Percentiles rank a stretch among this genome's conserved stretches.
Evolutionary conservation across 108 stramenopile genomes (phyloP).

Genomic region (Cyclotella cryptica): DNA sequence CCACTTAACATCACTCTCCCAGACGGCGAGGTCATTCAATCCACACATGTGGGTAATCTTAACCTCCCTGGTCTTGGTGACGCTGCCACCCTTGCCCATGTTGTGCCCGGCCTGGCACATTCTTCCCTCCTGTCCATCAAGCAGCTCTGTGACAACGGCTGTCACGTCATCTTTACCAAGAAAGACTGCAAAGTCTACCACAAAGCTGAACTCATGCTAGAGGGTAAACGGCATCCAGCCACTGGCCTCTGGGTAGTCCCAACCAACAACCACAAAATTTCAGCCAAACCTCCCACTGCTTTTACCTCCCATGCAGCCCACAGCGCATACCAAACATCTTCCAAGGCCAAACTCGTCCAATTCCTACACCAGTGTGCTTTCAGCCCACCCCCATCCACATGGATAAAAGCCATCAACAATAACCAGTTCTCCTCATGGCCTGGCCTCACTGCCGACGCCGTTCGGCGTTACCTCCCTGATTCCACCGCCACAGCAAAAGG

Average conservation of each 20-base stretch:
- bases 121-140: slow-evolving; percentile 19
- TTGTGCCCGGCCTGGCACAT: slow-evolving; percentile 20
- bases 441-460: slow-evolving; percentile 2
- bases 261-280: too few species aligned
- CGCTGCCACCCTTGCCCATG: too few species aligned
- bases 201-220: too few species aligned
- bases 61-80: slow-evolving; percentile 9
- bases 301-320: too few species aligned
- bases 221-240: slow-evolving; percentile 1
- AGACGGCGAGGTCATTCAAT: slow-evolving; percentile 20
- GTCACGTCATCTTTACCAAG: slow-evolving; percentile 17
- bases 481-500: slow-evolving; percentile 33
- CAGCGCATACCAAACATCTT: too few species aligned
- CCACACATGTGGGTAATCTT: slow-evolving; percentile 34
- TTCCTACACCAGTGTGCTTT: too few species aligned
- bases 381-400: too few species aligned
- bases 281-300: too few species aligned
- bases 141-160: slow-evolving; percentile 24
- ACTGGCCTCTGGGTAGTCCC: too few species aligned
- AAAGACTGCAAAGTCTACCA: too few species aligned
- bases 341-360: too few species aligned
- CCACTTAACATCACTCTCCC: slow-evolving; percentile 27
- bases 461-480: slow-evolving; percentile 5
- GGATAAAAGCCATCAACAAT: too few species aligned
- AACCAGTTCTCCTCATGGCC: not conserved